Evolutionary conservation across 192 early-diverging fungal genomes (phyloP), one percentile per base, ranked within the genome.

Genomic region (Umbelopsis vinacea): DNA sequence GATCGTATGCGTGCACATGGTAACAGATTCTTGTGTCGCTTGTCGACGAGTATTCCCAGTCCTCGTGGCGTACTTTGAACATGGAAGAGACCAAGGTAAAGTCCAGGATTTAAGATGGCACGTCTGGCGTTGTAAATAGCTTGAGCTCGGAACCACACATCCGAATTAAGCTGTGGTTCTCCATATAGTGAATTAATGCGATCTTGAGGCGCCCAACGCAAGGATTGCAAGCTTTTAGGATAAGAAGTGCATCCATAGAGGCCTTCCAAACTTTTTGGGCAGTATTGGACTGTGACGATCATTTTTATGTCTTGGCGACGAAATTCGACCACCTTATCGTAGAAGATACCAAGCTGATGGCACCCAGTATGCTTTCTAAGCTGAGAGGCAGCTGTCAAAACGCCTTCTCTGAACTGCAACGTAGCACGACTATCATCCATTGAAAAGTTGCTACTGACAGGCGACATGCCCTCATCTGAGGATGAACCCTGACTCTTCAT

Each of bases 21-120:
- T 15, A 85, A 53, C 35, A 81, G 81, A n/a, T 82, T 81, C 46
- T 82, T 78, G 29, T 82, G 74, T 11, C 75, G 72, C 19, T 71
- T 71, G 4, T 82, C 79, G 7, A 85, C 81, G 4, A 85, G 67
- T 24, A 85, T 79, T 60, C 79, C 75, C 21, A 85, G 50, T 17
- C 81, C 81, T 17, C 74, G 54, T 70, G 81, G 74, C 22, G 79
- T 83, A 29, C 84, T 83, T 63, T 85, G 82, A 0, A 79, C 78
- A 48, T 85, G 79, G 53, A 83, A 81, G n/a, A 85, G 45, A 46
- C 81, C 84, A 38, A 85, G 53, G 50, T 85, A 85, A 4, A 85
- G 71, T 3, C 84, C 84, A 23, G 81, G 71, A 2, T 55, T 63
- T 50, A 67, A 67, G 23, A 73, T 17, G 22, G 48, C 63, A 67